A percentile compares a stretch with the other conserved stretches of the same genome.
Conservation (phyloP, 2,329 filamentous ascomycete genomes). For the Penicillium sp. region DNA sequence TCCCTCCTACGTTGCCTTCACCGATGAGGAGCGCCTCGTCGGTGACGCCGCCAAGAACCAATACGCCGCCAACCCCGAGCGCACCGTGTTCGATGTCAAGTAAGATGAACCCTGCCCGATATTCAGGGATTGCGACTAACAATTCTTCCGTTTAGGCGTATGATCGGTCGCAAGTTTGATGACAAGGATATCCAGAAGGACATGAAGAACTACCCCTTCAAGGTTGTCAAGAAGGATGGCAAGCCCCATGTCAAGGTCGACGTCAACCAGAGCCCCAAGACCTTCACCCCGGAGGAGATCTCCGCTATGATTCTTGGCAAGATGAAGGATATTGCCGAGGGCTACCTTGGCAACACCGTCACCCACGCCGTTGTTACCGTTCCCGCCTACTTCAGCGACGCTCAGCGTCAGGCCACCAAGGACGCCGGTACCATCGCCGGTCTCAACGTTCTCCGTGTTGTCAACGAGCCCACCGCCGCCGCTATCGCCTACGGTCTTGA, state of each 20-base stretch:
- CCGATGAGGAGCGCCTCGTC: constrained; percentile 93
- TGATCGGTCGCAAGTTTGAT: constrained; percentile 80
- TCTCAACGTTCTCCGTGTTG: constrained; percentile 91
- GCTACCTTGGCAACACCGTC: constrained; percentile 62
- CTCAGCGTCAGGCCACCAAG: constrained; percentile 95
- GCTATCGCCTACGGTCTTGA: constrained; percentile 93
- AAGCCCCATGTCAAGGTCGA: constrained; percentile 81
- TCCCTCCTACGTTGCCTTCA: constrained; percentile 93
- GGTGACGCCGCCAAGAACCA: constrained; percentile 98
- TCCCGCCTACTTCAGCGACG: constrained; percentile 98
- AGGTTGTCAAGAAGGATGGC: constrained; percentile 83
- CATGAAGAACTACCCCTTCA: constrained; percentile 98
- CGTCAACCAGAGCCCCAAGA: constrained; percentile 60
- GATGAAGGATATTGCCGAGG: constrained; percentile 68
- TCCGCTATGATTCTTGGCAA: constrained; percentile 68
- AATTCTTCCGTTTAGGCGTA: constrained; percentile 57
- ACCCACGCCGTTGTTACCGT: constrained; percentile 80
- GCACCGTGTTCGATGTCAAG: constrained; percentile 83
- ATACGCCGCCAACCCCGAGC: constrained; percentile 74
- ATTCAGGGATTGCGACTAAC: constrained; percentile 31
- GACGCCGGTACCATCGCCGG: constrained; percentile 90
- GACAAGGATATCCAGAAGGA: constrained; percentile 90
- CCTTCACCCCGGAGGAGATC: constrained; percentile 67
- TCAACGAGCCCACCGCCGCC: constrained; percentile 94
- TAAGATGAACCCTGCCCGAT: constrained; percentile 50